Percentiles rank a stretch among this genome's conserved stretches.
These are phyloP conservation scores for Nannochloropsis oceanica DNA, from an alignment of 108 stramenopile species.

Conservation along the genomic window DNA sequence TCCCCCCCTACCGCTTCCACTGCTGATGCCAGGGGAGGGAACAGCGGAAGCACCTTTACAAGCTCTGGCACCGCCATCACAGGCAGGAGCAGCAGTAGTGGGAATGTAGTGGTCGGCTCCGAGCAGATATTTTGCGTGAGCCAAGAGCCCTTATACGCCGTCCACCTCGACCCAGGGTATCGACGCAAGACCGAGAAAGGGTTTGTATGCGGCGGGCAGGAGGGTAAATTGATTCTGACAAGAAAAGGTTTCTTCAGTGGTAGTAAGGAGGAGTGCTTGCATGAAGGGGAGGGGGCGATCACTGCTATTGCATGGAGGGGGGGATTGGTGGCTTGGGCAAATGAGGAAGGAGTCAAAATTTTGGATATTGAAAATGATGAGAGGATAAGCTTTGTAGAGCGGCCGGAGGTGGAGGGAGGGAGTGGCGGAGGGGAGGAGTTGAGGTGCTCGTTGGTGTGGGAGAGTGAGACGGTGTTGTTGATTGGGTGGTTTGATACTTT, in stretches of 20 bases:
- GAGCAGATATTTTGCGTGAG: slow-evolving; percentile 17
- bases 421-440: not conserved
- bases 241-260: slow-evolving; percentile 19
- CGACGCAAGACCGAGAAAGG: slow-evolving; percentile 19
- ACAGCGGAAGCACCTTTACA: not conserved
- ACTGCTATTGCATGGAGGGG: slow-evolving; percentile 34
- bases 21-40: not conserved
- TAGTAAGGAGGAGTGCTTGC: slow-evolving; percentile 13
- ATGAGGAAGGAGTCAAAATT: slow-evolving; percentile 29
- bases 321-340: slow-evolving; percentile 28
- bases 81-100: not conserved
- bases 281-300: slow-evolving; percentile 26
- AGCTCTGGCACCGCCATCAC: not conserved
- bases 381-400: slow-evolving; percentile 30
- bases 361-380: slow-evolving; percentile 35
- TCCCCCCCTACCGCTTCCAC: not conserved
- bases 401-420: slow-evolving; percentile 1
- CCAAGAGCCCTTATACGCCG: slow-evolving; percentile 14
- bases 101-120: not conserved
- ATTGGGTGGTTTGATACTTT: slow-evolving; percentile 20
- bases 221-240: slow-evolving; percentile 7
- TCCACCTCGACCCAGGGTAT: slow-evolving; percentile 23
- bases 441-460: slow-evolving; percentile 16
- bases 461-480: slow-evolving; percentile 9
- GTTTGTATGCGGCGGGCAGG: slow-evolving; percentile 15